These are phyloP conservation scores for Nicotiana attenuata DNA, from an alignment of 257 asterid genomes.

Conservation along the genomic window DNA sequence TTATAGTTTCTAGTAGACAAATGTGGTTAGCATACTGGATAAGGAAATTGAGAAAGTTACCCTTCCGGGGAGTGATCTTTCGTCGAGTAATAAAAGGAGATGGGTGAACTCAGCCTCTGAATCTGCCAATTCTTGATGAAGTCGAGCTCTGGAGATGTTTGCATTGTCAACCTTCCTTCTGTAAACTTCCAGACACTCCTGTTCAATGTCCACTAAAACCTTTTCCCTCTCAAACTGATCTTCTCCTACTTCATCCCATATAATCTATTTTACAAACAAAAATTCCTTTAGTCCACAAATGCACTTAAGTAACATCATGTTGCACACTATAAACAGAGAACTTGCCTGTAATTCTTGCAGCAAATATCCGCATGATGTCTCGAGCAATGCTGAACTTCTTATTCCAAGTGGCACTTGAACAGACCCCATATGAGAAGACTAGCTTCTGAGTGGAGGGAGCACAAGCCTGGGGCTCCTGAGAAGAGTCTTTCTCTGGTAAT, in stretches of 20 bases:
- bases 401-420: constrained; percentile 41
- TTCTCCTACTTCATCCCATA: constrained; percentile 98
- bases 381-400: constrained; percentile 59
- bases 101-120: constrained; percentile 91
- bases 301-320: background rate
- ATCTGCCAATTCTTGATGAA: constrained; percentile 90
- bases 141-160: constrained; percentile 73
- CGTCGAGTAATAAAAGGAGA: constrained; percentile 85
- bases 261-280: constrained; percentile 49
- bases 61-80: constrained; percentile 88
- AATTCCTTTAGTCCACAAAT: background rate
- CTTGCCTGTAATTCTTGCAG: constrained; percentile 88
- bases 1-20: background rate
- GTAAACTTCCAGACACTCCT: constrained; percentile 89
- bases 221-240: constrained; percentile 72
- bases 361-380: constrained; percentile 49
- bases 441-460: constrained; percentile 10
- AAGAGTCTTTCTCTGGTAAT: constrained; percentile 14
- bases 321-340: background rate
- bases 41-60: constrained; percentile 32
- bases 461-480: constrained; percentile 6
- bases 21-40: background rate
- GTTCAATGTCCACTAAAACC: constrained; percentile 69
- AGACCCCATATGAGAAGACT: constrained; percentile 53
- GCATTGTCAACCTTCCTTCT: constrained; percentile 90